Evolutionary conservation across 1,284 basidiomycete genomes (phyloP).

Genomic region (Boletus nobilissimus): DNA sequence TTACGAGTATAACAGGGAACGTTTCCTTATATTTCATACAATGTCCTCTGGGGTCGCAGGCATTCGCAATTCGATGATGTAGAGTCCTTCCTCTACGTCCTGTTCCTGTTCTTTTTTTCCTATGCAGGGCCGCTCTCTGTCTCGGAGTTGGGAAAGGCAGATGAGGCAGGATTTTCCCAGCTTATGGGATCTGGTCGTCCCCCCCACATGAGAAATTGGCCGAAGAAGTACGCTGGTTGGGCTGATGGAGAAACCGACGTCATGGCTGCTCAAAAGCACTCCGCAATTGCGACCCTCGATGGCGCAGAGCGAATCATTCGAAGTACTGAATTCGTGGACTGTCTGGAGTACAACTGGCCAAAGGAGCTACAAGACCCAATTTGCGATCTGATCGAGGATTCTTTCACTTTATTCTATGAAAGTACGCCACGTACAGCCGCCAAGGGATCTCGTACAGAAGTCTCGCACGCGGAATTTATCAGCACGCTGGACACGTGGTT

Average conservation of each 20-base stretch:
- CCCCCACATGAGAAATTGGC: constrained; percentile 16
- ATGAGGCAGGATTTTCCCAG: constrained; percentile 6
- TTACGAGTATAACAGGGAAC: constrained; percentile 11
- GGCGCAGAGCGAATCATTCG: no score
- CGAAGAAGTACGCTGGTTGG: constrained; percentile 6
- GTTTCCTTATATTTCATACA: constrained; percentile 22
- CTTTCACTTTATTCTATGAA: neutral
- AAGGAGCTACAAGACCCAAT: neutral
- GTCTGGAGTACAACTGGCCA: neutral
- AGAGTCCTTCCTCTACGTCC: constrained; percentile 31
- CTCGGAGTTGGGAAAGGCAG: neutral
- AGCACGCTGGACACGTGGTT: neutral
- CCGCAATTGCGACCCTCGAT: neutral
- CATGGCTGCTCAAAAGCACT: neutral
- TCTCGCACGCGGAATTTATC: neutral
- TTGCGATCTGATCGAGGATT: neutral
- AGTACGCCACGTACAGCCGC: neutral
- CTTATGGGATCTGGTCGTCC: constrained; percentile 1
- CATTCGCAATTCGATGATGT: constrained; percentile 28
- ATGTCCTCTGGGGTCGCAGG: neutral
- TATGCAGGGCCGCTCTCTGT: constrained; percentile 11
- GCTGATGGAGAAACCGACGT: constrained; percentile 5
- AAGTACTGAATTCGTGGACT: neutral
- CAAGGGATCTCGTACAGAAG: no score
- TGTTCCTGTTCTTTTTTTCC: constrained; percentile 11